Evolutionary conservation across 2,329 filamentous ascomycete species (phyloP), one percentile per base, ranked within the genome.

Genomic region (Penicillium sp.): DNA sequence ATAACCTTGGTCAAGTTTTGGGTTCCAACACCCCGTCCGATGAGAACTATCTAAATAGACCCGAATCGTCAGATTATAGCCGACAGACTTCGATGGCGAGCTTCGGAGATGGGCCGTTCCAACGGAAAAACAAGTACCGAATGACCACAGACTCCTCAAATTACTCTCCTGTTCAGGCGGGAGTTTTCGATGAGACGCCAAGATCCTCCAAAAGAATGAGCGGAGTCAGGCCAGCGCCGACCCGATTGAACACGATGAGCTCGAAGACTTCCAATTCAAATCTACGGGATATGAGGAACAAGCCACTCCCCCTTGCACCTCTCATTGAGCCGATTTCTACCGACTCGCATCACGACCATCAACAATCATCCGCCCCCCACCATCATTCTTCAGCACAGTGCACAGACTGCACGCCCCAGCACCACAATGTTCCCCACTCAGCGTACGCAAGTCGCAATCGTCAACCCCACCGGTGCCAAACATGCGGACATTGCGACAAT

Each of bases 271-370:
- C 63, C 22, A 62, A 62, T 16, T 70, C 63, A 22, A 69, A 68
- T 1, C 57, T 68, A 22, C 60, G 63, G 13, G 65, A 74, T 22
- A 53, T 70, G 21, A 72, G 63, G 54, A 74, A 77, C 52, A 78
- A 78, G 50, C 75, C 76, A 8, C 67, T 79, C 5, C 76, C 77
- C 16, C 65, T 70, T 5, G 73, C 73, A 22, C 75, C 76, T 26
- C 63, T 66, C 10, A 26, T 31, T 29, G 53, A 56, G 19, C 53
- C 53, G 2, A 39, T 26, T 1, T 65, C 70, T 8, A 33, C 13
- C 19, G 16, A 45, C 21, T 13, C 39, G 10, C 35, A 39, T 39
- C 35, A n/a, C 4, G 21, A 22, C 1, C 14, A 24, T 39, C 27
- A 37, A 61, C 64, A 48, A 52, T 72, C 45, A 41, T 39, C 27